Evolutionary conservation across 352 stramenopile species (phyloP).

Genomic region (Halophytophthora batemanensis): DNA sequence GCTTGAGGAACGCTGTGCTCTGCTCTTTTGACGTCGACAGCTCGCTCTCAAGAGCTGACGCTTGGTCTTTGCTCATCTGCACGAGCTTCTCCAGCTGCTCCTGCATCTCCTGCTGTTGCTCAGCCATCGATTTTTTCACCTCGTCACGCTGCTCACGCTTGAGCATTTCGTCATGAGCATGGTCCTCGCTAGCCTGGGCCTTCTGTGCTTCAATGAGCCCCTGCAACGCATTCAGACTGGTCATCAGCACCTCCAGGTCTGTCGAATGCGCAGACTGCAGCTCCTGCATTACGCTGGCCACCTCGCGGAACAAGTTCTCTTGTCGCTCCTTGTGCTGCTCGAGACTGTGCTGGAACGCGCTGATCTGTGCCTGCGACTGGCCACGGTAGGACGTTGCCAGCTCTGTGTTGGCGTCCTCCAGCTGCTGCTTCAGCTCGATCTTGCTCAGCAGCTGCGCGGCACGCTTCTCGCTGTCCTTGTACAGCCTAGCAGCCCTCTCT

Average conservation of each 20-base stretch:
- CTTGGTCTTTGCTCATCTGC: constrained; percentile 30
- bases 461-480: constrained; percentile 53
- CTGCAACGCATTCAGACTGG: constrained; percentile 29
- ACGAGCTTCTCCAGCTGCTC: constrained; percentile 31
- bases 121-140: constrained; percentile 18
- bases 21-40: constrained; percentile 26
- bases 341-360: constrained; percentile 42
- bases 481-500: constrained; percentile 45
- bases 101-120: constrained; percentile 30
- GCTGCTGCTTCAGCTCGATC: constrained; percentile 49
- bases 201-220: constrained; percentile 27
- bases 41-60: constrained; percentile 25
- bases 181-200: constrained; percentile 16
- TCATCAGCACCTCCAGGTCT: constrained; percentile 39
- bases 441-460: constrained; percentile 45
- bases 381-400: constrained; percentile 42
- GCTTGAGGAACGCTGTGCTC: constrained; percentile 29
- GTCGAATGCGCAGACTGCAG: constrained; percentile 41
- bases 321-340: constrained; percentile 52
- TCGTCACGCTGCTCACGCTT: constrained; percentile 21
- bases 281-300: constrained; percentile 41
- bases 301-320: constrained; percentile 36
- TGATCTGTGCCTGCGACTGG: constrained; percentile 41
- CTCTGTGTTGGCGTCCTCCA: constrained; percentile 49
- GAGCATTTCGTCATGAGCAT: constrained; percentile 11